Evolutionary conservation across 2,329 filamentous ascomycete species (phyloP), one percentile per base, ranked within the genome.

Genomic region (Neodidymelliopsis sp.): DNA sequence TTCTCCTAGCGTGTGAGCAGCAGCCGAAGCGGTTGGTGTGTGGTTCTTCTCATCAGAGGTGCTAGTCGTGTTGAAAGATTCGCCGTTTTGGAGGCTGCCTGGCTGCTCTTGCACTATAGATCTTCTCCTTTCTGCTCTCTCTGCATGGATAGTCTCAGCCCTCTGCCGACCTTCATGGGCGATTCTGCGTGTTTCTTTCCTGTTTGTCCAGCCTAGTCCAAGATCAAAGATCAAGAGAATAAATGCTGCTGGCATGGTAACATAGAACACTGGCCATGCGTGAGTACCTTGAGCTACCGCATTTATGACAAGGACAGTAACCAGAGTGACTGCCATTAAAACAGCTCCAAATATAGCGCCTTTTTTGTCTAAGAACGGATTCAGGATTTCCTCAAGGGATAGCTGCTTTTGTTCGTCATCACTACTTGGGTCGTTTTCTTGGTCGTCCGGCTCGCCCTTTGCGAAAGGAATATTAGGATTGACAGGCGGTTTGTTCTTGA

Each of bases 401-500:
- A 87, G 71, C 0, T 81, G 69, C 54, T 86, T 81, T 15, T 59
- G 56, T 48, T 82, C 71, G 20, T 84, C 80, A 6, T 78, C 72
- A 22, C 78, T 74, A n/a, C 71, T 66, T 7, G 72, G 65, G 7
- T 62, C 54, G 5, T 76, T 73, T 6, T 82, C 80, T 39, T 81
- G 75, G 33, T 83, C 80, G 6, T 81, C 80, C 0, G 78, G 75
- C 2, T 70, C 77, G n/a, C 81, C 81, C 53, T 84, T 77, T 1
- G 83, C 82, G 46, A 84, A 75, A 0, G 87, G 88, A 37, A 90
- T 90, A 52, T 90, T 90, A 0, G 87, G 87, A 43, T 90, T 90
- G 6, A 88, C 80, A 0, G 87, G 86, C 15, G 79, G 78, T 53
- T 77, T 81, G 2, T 67, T 72, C 56, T 74, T 81, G 4, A 76